Evolutionary conservation across 2,329 filamentous ascomycete genomes (phyloP).

Genomic region (Catunica adiposa): DNA sequence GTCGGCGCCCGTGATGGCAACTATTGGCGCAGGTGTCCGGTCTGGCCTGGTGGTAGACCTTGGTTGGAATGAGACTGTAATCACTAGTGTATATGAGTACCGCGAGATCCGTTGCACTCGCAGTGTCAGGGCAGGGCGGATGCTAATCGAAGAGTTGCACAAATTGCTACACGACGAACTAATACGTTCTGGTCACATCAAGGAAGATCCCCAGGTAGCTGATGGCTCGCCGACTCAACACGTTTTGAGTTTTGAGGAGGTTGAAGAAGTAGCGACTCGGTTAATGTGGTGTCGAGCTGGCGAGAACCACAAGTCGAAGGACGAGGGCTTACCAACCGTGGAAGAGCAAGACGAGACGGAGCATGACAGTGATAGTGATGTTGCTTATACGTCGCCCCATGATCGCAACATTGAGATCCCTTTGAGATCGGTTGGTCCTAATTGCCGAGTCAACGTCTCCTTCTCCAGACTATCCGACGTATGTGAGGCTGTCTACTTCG

Average conservation of each 20-base stretch:
- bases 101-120: slow-evolving; percentile 57
- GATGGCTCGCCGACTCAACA: slow-evolving; percentile 17
- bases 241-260: slow-evolving; percentile 54
- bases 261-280: slow-evolving; percentile 61
- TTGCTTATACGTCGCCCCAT: background rate
- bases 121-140: slow-evolving; percentile 57
- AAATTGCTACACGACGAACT: slow-evolving; percentile 38
- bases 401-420: slow-evolving; percentile 24
- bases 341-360: slow-evolving; percentile 41
- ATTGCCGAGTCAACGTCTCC: slow-evolving; percentile 44
- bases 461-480: slow-evolving; percentile 57
- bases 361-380: slow-evolving; percentile 16
- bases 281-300: slow-evolving; percentile 55
- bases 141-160: slow-evolving; percentile 53
- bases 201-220: slow-evolving; percentile 15
- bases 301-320: slow-evolving; percentile 16
- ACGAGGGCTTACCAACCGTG: slow-evolving; percentile 32
- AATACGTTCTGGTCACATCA: slow-evolving; percentile 16
- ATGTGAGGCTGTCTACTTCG: slow-evolving; percentile 62
- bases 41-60: slow-evolving; percentile 80
- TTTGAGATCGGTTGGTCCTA: slow-evolving; percentile 31
- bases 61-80: slow-evolving; percentile 78
- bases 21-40: slow-evolving; percentile 65
- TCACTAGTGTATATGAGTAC: slow-evolving; percentile 82
- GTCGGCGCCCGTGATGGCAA: slow-evolving; percentile 56